A percentile compares a stretch with the other conserved stretches of the same genome.
phyloP scores from a whole-genome alignment of 2,329 filamentous ascomycete species.

The Colletotrichum incanum region DNA sequence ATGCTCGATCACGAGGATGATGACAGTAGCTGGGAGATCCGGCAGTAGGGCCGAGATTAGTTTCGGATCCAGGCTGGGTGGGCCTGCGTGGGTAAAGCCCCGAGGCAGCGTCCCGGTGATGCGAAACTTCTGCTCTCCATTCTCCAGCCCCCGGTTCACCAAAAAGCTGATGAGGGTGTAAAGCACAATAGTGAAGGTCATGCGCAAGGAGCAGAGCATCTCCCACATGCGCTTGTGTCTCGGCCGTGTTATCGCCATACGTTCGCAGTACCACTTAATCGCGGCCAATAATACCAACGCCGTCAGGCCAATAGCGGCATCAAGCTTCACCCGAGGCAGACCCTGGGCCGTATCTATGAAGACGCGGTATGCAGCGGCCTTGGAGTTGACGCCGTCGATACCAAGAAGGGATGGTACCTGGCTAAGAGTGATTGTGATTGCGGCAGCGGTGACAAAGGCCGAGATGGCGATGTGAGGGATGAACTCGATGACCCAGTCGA shows the following conservation, averaged over 20 bases:
- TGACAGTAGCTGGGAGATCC: constrained; percentile 80
- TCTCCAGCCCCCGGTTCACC: constrained; percentile 69
- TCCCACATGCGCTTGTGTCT: constrained; percentile 76
- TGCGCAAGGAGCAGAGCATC: constrained; percentile 81
- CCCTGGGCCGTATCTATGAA: constrained; percentile 67
- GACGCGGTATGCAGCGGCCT: constrained; percentile 63
- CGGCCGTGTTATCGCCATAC: constrained; percentile 74
- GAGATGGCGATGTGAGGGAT: constrained; percentile 68
- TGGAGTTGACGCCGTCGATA: constrained; percentile 65
- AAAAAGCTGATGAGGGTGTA: constrained; percentile 83
- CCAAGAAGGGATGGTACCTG: constrained; percentile 68
- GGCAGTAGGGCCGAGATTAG: constrained; percentile 72
- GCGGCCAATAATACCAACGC: constrained; percentile 78
- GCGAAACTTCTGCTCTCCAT: constrained; percentile 69
- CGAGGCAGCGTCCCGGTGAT: constrained; percentile 66
- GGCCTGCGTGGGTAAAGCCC: constrained; percentile 76
- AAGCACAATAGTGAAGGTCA: constrained; percentile 82
- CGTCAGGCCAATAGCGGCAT: constrained; percentile 82
- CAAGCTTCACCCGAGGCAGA: constrained; percentile 68
- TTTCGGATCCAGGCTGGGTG: constrained; percentile 69
- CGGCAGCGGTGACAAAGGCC: constrained; percentile 70
- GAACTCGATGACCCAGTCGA: constrained; percentile 70
- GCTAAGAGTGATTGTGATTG: constrained; percentile 65
- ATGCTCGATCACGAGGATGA: constrained; percentile 86
- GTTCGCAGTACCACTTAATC: constrained; percentile 68